Conservation (phyloP, 345 rosid genomes). For the Hibiscus trionum region DNA sequence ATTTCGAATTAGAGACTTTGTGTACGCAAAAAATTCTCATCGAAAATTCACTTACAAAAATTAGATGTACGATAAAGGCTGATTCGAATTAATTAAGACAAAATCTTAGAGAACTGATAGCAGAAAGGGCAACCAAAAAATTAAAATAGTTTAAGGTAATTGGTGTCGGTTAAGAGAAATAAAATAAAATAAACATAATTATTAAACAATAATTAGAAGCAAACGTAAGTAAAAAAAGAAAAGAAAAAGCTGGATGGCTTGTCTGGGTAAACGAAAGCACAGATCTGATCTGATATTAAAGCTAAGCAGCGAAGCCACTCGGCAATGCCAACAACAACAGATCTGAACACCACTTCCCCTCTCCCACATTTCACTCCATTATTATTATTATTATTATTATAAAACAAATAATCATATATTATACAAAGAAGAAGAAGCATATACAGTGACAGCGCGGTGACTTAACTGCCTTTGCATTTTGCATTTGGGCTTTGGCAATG, state of each 20-base stretch:
- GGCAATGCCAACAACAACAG: neutral
- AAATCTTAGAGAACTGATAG: too few species aligned
- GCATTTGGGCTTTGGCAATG: neutral
- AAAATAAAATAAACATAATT: neutral
- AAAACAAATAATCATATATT: neutral
- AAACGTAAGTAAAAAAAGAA: neutral
- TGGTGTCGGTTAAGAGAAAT: neutral
- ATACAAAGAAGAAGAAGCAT: neutral
- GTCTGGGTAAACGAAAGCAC: neutral
- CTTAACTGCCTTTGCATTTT: neutral
- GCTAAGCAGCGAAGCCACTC: neutral
- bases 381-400: neutral
- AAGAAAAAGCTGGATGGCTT: neutral
- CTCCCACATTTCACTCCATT: neutral
- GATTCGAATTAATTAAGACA: too few species aligned
- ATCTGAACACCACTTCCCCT: neutral
- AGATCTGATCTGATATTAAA: neutral
- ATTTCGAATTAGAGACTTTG: too few species aligned
- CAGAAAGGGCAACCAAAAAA: too few species aligned
- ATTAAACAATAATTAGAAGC: neutral
- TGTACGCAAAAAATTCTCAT: too few species aligned
- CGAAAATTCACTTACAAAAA: too few species aligned
- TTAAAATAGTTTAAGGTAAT: too few species aligned
- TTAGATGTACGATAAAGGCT: too few species aligned
- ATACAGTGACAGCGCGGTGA: neutral